phyloP scores from a whole-genome alignment of 331 rosid genomes.

The Phaseolus coccineus region DNA sequence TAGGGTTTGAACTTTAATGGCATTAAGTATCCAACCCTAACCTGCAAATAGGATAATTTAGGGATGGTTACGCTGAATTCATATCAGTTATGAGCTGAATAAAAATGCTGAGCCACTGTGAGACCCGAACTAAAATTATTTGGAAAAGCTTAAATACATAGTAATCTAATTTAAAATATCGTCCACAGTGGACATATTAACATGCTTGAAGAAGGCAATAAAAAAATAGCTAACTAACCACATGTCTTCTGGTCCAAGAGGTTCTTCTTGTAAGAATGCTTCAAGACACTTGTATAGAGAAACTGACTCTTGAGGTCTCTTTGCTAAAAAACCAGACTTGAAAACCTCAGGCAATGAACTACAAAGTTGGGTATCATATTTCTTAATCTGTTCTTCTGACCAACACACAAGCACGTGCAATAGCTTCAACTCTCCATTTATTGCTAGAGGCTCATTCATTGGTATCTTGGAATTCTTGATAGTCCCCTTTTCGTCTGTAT shows the following conservation, averaged over 20 bases:
- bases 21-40: slow-evolving; percentile 32
- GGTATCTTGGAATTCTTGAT: slow-evolving; percentile 62
- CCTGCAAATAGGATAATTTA: slow-evolving; percentile 18
- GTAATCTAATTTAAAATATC: slow-evolving; percentile 31
- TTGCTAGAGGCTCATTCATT: slow-evolving; percentile 61
- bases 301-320: slow-evolving; percentile 85
- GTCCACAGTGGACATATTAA: slow-evolving; percentile 23
- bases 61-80: slow-evolving; percentile 9
- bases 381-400: slow-evolving; percentile 69
- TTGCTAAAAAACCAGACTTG: slow-evolving; percentile 74
- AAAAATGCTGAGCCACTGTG: slow-evolving; percentile 13
- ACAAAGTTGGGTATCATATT: slow-evolving; percentile 64
- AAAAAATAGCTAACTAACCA: slow-evolving; percentile 72
- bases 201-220: slow-evolving; percentile 31
- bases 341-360: slow-evolving; percentile 85
- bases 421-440: slow-evolving; percentile 53
- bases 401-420: slow-evolving; percentile 81
- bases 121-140: slow-evolving; percentile 37
- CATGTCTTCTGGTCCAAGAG: slow-evolving; percentile 99
- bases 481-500: slow-evolving; percentile 80
- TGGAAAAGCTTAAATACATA: slow-evolving; percentile 37
- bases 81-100: slow-evolving; percentile 20
- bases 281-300: slow-evolving; percentile 95
- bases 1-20: slow-evolving; percentile 25
- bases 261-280: slow-evolving; percentile 98